Conservation (phyloP, 495 filamentous ascomycete species). For the Lindgomyces ingoldianus region DNA sequence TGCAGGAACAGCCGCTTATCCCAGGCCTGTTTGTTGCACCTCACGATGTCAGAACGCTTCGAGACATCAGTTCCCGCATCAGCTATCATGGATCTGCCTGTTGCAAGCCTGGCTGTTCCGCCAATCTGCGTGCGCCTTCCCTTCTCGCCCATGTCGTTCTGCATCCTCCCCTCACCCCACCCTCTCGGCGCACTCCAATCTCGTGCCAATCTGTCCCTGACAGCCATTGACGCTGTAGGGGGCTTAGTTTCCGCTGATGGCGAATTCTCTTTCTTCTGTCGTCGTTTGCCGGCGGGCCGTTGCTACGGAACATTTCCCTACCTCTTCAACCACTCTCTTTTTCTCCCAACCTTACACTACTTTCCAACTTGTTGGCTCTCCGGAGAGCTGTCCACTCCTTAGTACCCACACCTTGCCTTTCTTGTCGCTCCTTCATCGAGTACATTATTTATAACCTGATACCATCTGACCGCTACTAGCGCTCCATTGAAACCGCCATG, state of each 20-base stretch:
- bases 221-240: slow-evolving; percentile 9
- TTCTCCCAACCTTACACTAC: slow-evolving; percentile 31
- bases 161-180: slow-evolving; percentile 6
- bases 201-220: slow-evolving; percentile 34
- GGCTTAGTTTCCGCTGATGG: neutral
- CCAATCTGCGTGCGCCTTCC: slow-evolving; percentile 24
- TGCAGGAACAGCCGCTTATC: slow-evolving; percentile 30
- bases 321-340: slow-evolving; percentile 17
- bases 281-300: slow-evolving; percentile 15
- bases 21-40: slow-evolving; percentile 6
- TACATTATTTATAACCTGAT: slow-evolving; percentile 17
- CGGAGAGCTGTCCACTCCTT: slow-evolving; percentile 56
- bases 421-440: slow-evolving; percentile 32
- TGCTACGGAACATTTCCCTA: neutral
- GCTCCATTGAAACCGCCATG: slow-evolving; percentile 39
- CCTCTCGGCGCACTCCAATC: slow-evolving; percentile 16
- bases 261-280: neutral
- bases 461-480: slow-evolving; percentile 17
- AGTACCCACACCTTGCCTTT: slow-evolving; percentile 16
- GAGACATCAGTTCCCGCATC: slow-evolving; percentile 28
- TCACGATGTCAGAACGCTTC: slow-evolving; percentile 17
- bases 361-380: slow-evolving; percentile 45
- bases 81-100: slow-evolving; percentile 29
- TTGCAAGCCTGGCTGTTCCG: slow-evolving; percentile 11
- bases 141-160: slow-evolving; percentile 15